Base-by-base conservation (phyloP, 1,284 basidiomycete genomes). In the Malassezia caprae region DNA sequence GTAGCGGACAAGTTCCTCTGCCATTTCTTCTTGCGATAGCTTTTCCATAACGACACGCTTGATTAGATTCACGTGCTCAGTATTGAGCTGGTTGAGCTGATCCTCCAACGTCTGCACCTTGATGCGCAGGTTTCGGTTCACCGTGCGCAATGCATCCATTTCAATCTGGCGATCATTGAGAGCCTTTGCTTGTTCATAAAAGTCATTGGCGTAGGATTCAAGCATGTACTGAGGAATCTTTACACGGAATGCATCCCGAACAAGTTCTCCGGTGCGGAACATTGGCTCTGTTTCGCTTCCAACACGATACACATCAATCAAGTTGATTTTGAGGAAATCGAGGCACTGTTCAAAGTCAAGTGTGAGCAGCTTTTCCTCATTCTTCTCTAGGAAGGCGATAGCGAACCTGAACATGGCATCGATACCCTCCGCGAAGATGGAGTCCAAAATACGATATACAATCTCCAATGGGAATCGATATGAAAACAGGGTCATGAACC, bases 331-430 rank as follows among this genome's bases (percentile, higher is more conserved):
- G 28, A 74, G 44, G 46, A 67, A 69, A 17, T 62, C 46, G 2
- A 73, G 58, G 26, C 62, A 64, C 6, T 59, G 51, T 28, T 74
- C 72, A 56, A 73, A 73, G 10, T 45, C 39, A 21, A 72, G 49
- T 23, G 51, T 51, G 23, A 74, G 52, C 17, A 74, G 49, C 28
- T 28, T 31, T 13, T 86, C 84, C 76, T 98, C 93, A 65, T 91
- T 94, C 73, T 86, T 87, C 70, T 85, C 83, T 53, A 98, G 79
- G 4, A 98, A 79, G 13, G 84, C 84, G 19, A 96, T 79, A 53
- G 89, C 88, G 78, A 98, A 98, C 8, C 90, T 84, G 76, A 98
- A 96, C 46, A 96, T 85, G 0, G 93, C 88, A 75, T 98, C 93
- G 54, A 96, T 88, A 3, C 93, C 93, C 70, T 87, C 96, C 1